Conservation (phyloP, 2,329 filamentous ascomycete genomes). For the Cercospora sp. region DNA sequence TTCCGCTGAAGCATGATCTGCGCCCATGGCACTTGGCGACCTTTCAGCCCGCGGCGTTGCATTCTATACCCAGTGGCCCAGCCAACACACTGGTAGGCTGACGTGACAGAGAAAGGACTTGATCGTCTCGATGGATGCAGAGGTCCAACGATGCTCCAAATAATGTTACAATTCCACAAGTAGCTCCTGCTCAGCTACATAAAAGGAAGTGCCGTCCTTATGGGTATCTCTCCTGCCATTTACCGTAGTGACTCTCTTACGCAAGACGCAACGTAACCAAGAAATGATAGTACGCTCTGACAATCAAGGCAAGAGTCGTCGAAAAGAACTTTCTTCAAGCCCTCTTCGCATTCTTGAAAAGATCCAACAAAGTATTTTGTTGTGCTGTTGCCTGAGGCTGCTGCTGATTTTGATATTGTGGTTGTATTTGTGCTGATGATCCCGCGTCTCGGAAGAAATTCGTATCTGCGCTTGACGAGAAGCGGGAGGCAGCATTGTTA, state of each 20-base stretch:
- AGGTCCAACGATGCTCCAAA: neutral
- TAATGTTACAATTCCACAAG: neutral
- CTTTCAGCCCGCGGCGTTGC: neutral
- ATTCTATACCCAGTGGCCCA: neutral
- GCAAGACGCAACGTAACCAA: neutral
- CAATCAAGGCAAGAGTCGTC: no score
- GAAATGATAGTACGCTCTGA: neutral
- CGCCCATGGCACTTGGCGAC: neutral
- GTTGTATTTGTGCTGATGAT: conserved; percentile 8
- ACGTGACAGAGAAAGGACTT: neutral
- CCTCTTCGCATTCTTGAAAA: conserved; percentile 34
- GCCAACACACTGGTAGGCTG: neutral
- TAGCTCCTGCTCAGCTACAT: neutral
- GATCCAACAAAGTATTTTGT: conserved; percentile 32
- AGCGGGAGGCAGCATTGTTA: conserved; percentile 5
- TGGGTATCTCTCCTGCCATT: neutral
- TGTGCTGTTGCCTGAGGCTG: conserved; percentile 19
- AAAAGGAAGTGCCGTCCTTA: neutral
- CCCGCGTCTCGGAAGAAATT: conserved; percentile 30
- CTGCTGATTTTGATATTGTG: conserved; percentile 17
- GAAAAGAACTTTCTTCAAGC: neutral
- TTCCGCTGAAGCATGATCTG: neutral
- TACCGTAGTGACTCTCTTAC: neutral
- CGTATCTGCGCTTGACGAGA: conserved; percentile 26
- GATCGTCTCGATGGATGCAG: neutral